A percentile compares a stretch with the other conserved stretches of the same genome.
phyloP scores from a whole-genome alignment of 331 rosid genomes.

The Dryas integrifolia region DNA sequence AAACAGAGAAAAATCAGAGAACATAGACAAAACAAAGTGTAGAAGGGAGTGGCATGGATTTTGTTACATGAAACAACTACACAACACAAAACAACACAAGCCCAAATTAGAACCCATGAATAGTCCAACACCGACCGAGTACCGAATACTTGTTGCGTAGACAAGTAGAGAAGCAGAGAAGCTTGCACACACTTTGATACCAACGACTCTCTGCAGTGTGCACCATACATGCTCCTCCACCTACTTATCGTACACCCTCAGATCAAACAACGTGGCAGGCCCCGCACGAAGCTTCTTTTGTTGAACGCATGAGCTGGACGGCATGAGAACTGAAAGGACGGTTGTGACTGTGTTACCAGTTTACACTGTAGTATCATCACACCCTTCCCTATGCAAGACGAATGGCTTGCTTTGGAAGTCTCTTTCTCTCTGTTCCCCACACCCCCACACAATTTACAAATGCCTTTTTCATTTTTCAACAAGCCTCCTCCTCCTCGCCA shows the following conservation, averaged over 20 bases:
- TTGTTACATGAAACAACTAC: too few relatives aligned
- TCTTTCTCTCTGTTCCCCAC: not conserved
- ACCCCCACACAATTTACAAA: not conserved
- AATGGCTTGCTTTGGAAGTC: conserved; percentile 29
- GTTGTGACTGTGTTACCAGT: conserved; percentile 16
- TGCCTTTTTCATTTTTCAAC: conserved; percentile 21
- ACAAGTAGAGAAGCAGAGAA: not conserved
- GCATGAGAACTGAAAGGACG: conserved; percentile 7
- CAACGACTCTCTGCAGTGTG: too few relatives aligned
- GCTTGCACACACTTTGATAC: conserved; percentile 22
- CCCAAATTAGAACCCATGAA: not conserved
- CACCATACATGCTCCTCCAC: conserved; percentile 17
- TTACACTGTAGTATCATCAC: conserved; percentile 14
- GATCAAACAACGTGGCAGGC: not conserved
- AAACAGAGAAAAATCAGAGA: too few relatives aligned
- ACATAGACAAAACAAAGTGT: too few relatives aligned
- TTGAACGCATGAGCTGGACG: conserved; percentile 28
- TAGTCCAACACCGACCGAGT: not conserved
- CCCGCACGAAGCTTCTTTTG: conserved; percentile 35
- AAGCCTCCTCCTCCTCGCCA: not conserved
- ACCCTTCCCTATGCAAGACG: conserved; percentile 26
- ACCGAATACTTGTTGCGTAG: not conserved
- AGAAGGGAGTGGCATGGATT: too few relatives aligned
- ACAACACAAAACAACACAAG: too few relatives aligned
- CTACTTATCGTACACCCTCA: conserved; percentile 17